Base-by-base conservation (phyloP, 805 yeast species). In the Saccharomyces jurei region DNA sequence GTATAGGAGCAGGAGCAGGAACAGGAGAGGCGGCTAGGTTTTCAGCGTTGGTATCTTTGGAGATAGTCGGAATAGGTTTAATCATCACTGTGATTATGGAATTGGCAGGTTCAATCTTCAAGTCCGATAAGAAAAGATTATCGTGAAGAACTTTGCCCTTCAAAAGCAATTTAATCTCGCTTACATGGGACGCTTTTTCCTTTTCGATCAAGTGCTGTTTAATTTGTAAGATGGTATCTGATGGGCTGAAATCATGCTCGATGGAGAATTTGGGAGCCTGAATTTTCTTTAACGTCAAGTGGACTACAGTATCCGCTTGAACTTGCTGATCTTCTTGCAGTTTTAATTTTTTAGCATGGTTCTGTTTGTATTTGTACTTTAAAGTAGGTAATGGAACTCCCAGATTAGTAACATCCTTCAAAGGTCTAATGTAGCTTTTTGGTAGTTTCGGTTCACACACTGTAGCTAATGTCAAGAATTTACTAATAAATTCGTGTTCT, bases 191-290 rank as follows among this genome's bases (percentile, higher is more conserved):
- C 2, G 71, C 73, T 6, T 65, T 64, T 0, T 63, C 69, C 1
- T 65, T 64, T 8, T 59, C 56, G 1, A 65, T 56, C n/a, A 70
- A 54, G 25, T 59, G 63, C 21, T 63, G 52, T 56, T 75, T 75
- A 21, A 73, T 65, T 50, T 68, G 70, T 36, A 60, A 57, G 21
- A 74, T 61, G 0, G 77, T 70, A 8, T 66, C 70, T 11, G 63
- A 60, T 1, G 58, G 41, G 27, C 56, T 46, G n/a, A 66, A 61
- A 25, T 65, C 57, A 25, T 67, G 57, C 14, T 64, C 59, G 14
- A 72, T 58, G 41, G 71, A 66, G 68, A 87, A 86, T 64, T 83
- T 87, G 5, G 96, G 96, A 4, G 85, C 80, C 61, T 83, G 82
- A 53, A 89, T 78, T 30, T 91, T 85, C 68, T 84, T 85, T 65